Evolutionary conservation across 257 asterid species (phyloP).

Genomic region (Oldenlandia corymbosa): DNA sequence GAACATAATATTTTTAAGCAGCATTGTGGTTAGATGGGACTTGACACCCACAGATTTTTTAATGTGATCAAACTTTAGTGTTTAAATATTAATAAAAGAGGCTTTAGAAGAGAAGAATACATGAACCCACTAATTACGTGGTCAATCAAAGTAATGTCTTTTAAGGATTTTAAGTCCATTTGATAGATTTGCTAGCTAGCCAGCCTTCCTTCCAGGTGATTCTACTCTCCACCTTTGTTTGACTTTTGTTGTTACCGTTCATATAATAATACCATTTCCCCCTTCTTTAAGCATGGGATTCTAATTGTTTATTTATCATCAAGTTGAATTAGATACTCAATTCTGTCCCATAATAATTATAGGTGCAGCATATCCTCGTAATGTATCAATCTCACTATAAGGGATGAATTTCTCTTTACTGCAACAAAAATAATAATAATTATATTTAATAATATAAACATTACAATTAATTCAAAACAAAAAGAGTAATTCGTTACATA

Average conservation of each 20-base stretch:
- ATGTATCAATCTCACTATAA: too few species aligned
- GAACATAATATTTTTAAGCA: conserved; percentile 16
- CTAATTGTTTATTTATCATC: conserved; percentile 24
- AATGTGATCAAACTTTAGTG: background rate
- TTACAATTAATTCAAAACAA: too few species aligned
- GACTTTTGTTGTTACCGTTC: conserved; percentile 39
- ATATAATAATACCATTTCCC: conserved; percentile 19
- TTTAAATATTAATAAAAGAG: background rate
- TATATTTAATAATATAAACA: too few species aligned
- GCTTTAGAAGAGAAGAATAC: conserved; percentile 35
- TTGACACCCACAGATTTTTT: conserved; percentile 34
- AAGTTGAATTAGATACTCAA: conserved; percentile 40
- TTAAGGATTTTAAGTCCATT: conserved; percentile 27
- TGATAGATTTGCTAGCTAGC: conserved; percentile 48
- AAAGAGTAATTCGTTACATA: too few species aligned
- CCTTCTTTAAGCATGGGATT: conserved; percentile 48
- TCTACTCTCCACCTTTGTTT: conserved; percentile 61
- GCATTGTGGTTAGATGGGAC: conserved; percentile 55
- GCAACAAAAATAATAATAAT: too few species aligned
- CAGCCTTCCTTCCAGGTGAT: conserved; percentile 64
- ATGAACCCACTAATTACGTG: conserved; percentile 61
- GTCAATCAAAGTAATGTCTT: conserved; percentile 53
- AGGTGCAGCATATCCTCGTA: too few species aligned
- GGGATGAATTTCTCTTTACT: too few species aligned
- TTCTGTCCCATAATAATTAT: too few species aligned